Evolutionary conservation across 2,329 filamentous ascomycete species (phyloP), one percentile per base, ranked within the genome.

Genomic region (Neofusicoccum kwambonambiense): DNA sequence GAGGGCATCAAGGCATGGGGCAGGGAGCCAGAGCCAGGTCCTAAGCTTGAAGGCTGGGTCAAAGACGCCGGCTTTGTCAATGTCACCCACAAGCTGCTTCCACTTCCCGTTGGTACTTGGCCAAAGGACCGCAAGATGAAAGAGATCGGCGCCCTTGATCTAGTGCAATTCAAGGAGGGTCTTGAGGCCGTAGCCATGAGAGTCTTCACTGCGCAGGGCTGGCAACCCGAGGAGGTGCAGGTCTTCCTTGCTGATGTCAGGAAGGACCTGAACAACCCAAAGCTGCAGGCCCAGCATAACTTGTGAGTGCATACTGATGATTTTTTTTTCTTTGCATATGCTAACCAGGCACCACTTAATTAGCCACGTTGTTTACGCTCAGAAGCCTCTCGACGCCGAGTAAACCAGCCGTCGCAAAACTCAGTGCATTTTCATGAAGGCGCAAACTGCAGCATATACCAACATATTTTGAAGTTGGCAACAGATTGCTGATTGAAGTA

Each of bases 91-190:
- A 68, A 68, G 39, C 61, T 67, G 4, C 65, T 72, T 3, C 69
- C 69, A 0, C 64, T 73, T 17, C 73, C 71, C 31, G 72, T 74
- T 67, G 71, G 72, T 2, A 41, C 67, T 4, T 74, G 72, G 72
- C 62, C 68, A 9, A 68, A 69, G 66, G 69, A 71, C 39, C 62
- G 58, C 19, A 68, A 68, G 19, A 45, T 57, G 39, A 64, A 64
- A 17, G 62, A 57, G 9, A 49, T 64, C 13, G 62, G 62, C 17
- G 47, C 49, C 9, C 39, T 64, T 8, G 47, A 64, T 37, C 15
- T 64, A 15, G 49, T 64, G 4, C 61, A 64, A 22, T 52, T 54
- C 17, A 54, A n/a, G 31, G 62, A 64, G 7, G 58, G 64, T 7
- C 49, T 62, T 12, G 66, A 67, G 37, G 54, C 37, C 34, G 50